Evolutionary conservation across 2,329 filamentous ascomycete species (phyloP).

Genomic region (Trichoderma arundinaceum): DNA sequence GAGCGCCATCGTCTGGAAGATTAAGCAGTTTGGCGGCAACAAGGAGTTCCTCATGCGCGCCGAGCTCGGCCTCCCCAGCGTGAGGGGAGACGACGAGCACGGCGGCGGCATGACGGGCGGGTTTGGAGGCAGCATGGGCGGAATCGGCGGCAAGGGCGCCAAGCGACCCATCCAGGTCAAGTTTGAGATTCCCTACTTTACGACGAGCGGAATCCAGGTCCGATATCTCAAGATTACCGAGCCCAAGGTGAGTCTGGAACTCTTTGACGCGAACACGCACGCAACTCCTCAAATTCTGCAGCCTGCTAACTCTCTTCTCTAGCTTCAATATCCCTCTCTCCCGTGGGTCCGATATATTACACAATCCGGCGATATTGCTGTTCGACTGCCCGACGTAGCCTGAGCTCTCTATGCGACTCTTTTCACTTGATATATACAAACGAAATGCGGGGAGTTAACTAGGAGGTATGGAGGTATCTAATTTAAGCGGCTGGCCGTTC

Average conservation of each 20-base stretch:
- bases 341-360: constrained; percentile 99
- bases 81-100: constrained; percentile 92
- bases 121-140: constrained; percentile 96
- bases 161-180: constrained; percentile 98
- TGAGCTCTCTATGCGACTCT: constrained; percentile 47
- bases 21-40: constrained; percentile 98
- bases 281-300: not conserved
- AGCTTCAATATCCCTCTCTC: constrained; percentile 97
- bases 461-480: constrained; percentile 17
- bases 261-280: not conserved
- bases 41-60: constrained; percentile 99
- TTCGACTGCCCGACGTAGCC: constrained; percentile 88
- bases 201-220: constrained; percentile 98
- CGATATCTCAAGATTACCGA: constrained; percentile 99
- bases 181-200: constrained; percentile 99
- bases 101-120: constrained; percentile 98
- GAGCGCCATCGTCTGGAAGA: constrained; percentile 98
- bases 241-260: constrained; percentile 75
- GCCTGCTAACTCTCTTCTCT: constrained; percentile 18
- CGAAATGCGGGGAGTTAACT: not conserved
- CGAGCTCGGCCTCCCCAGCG: constrained; percentile 90
- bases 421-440: not conserved
- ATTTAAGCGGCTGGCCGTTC: constrained; percentile 27
- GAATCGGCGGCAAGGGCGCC: constrained; percentile 81
- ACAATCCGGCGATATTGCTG: constrained; percentile 94